Evolutionary conservation across 495 filamentous ascomycete species (phyloP).

Genomic region (Aspergillus avenaceus): DNA sequence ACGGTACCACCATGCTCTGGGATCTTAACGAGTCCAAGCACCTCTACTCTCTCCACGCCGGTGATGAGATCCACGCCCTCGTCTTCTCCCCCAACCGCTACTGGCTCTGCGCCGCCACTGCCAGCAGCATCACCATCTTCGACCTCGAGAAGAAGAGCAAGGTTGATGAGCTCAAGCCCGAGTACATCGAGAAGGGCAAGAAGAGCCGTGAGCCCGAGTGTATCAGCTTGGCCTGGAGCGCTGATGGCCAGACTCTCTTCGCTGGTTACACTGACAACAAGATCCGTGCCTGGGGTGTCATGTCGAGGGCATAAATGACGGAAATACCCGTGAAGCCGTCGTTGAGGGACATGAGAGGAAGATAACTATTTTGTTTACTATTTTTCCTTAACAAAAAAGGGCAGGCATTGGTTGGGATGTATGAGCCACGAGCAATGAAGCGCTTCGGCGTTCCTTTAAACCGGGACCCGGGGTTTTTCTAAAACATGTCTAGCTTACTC

Average conservation of each 20-base stretch:
- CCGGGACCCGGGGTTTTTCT: constrained; percentile 28
- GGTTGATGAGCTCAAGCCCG: constrained; percentile 99
- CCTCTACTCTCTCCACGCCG: constrained; percentile 98
- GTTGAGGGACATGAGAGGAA: constrained; percentile 11
- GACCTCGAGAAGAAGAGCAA: constrained; percentile 99
- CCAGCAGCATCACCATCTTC: constrained; percentile 98
- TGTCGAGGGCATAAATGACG: constrained; percentile 57
- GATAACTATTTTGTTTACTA: constrained; percentile 16
- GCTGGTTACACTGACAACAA: constrained; percentile 99
- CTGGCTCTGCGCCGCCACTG: constrained; percentile 98
- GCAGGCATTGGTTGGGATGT: constrained; percentile 44
- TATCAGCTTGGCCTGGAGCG: constrained; percentile 92
- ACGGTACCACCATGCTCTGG: constrained; percentile 99
- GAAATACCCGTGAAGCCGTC: constrained; percentile 20
- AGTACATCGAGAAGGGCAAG: constrained; percentile 94
- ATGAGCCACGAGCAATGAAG: constrained; percentile 51
- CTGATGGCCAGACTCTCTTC: constrained; percentile 98
- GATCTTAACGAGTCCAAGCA: constrained; percentile 99
- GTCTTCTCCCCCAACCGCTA: constrained; percentile 99
- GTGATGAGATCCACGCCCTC: constrained; percentile 99
- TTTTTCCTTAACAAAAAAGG: constrained; percentile 27
- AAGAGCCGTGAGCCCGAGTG: constrained; percentile 99
- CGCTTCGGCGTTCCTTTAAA: constrained; percentile 19
- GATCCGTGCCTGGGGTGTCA: constrained; percentile 99
- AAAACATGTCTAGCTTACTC: constrained; percentile 21